Base-by-base conservation (phyloP, 805 yeast species). In the Ogataea nonfermentans region DNA sequence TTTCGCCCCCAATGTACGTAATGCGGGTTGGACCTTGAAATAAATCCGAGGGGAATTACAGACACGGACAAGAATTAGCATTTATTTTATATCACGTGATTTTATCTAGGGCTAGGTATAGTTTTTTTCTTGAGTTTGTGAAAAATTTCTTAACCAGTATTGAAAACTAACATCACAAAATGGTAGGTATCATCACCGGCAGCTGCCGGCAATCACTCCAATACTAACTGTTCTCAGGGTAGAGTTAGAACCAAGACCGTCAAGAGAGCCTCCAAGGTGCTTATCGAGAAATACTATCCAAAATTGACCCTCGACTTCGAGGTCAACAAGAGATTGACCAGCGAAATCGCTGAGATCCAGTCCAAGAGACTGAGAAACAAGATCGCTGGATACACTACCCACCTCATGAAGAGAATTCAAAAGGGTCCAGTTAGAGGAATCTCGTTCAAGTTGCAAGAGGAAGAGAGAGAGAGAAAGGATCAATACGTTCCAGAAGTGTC, bases 381-480 rank as follows among this genome's bases (percentile, higher is more conserved):
- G 88, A 95, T 93, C 67, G 99, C 99, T 72, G 99, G 99, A 74
- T 93, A 91, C 96, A 93, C 99, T 76, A 93, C 99, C 68, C 99
- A 93, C 77, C 84, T 93, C 75, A 95, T 93, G 99, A 93, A 88
- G 83, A 90, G 99, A 81, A 93, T 93, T 70, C 98, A 95, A 79
- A 93, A 91, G 83, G 99, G 99, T 72, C 99, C 99, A 80, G 99
- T 93, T 66, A 90, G 98, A 84, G 99, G 99, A 79, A 95, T 93
- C 64, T 93, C 99, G 65, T 93, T 93, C 96, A 95, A 95, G 77
- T 87, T 93, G 70, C 99, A 93, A 83, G 99, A 93, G 81, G 99
- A 93, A 80, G 99, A 93, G 84, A 91, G 99, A 84, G 99, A 93
- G 81, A 87, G 99, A 80, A 93, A 95, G 79, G 98, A 93, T 78